Conservation (phyloP, 768 basidiomycete genomes). For the Rhodotorula diobovata region DNA sequence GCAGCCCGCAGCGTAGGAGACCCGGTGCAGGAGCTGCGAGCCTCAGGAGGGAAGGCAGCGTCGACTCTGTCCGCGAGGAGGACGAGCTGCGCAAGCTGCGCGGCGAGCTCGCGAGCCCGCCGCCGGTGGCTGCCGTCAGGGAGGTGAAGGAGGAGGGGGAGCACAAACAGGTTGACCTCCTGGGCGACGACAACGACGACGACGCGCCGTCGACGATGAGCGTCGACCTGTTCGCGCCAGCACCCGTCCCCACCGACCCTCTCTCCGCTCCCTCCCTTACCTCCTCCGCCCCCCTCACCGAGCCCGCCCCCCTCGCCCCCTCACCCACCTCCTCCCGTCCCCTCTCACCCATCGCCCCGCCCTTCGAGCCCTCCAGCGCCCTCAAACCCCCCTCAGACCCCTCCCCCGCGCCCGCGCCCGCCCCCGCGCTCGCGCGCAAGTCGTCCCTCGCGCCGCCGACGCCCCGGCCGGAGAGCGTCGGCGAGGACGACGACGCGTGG, state of each 20-base stretch:
- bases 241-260: background rate
- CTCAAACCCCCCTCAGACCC: too few relatives aligned
- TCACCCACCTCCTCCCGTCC: background rate
- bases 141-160: background rate
- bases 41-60: background rate
- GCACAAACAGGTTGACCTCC: too few relatives aligned
- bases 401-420: background rate
- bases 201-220: too few relatives aligned
- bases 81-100: conserved; percentile 1
- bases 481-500: conserved; percentile 26
- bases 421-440: background rate
- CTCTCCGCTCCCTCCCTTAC: background rate
- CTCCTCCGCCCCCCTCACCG: background rate
- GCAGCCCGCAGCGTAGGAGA: background rate
- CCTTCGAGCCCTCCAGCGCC: background rate
- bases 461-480: background rate
- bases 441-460: background rate
- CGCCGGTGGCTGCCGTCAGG: background rate
- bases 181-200: background rate
- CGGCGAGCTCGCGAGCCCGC: background rate
- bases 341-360: background rate
- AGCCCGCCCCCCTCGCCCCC: too few relatives aligned
- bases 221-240: background rate
- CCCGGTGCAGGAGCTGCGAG: too few relatives aligned
- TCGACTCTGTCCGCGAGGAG: background rate